Conservation (phyloP, 495 filamentous ascomycete genomes). For the Schizothecium vesticola region DNA sequence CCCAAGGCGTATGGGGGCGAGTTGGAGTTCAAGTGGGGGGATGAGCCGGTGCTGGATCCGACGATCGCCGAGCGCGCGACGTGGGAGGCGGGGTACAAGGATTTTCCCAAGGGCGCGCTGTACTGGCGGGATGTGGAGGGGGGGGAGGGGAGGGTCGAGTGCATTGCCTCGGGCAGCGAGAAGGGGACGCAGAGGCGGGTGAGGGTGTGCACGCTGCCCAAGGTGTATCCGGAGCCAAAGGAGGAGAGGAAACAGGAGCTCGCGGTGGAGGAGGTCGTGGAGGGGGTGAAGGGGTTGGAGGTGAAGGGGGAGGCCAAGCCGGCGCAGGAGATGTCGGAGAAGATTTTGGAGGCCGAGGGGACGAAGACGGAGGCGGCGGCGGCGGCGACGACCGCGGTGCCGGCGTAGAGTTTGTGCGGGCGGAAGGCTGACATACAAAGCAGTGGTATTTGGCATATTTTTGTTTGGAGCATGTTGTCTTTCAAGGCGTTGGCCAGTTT, state of each 20-base stretch:
- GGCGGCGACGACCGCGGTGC: not conserved
- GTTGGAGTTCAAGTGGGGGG: slow-evolving; percentile 73
- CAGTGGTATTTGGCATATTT: not conserved
- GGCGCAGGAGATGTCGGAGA: slow-evolving; percentile 20
- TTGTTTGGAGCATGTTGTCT: not conserved
- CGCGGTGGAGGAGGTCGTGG: not conserved
- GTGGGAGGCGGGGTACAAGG: slow-evolving; percentile 41
- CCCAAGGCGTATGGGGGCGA: slow-evolving; percentile 81
- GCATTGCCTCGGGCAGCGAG: slow-evolving; percentile 40
- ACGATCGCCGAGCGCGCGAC: slow-evolving; percentile 44
- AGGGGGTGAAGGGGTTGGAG: not conserved
- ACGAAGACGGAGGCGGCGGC: not conserved
- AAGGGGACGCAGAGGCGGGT: slow-evolving; percentile 32
- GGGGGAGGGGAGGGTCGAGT: slow-evolving; percentile 36
- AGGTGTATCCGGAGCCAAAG: slow-evolving; percentile 20
- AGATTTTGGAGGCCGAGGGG: slow-evolving; percentile 13
- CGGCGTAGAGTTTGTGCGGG: not conserved
- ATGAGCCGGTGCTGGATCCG: slow-evolving; percentile 65
- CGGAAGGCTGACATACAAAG: not conserved
- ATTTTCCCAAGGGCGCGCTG: slow-evolving; percentile 46
- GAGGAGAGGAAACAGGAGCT: not conserved
- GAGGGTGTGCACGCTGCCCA: slow-evolving; percentile 41
- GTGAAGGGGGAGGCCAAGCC: slow-evolving; percentile 1
- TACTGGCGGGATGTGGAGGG: slow-evolving; percentile 43
- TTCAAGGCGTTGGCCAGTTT: not conserved